phyloP scores from a whole-genome alignment of 2,329 filamentous ascomycete species.

The Hymenoscyphus fraxineus region DNA sequence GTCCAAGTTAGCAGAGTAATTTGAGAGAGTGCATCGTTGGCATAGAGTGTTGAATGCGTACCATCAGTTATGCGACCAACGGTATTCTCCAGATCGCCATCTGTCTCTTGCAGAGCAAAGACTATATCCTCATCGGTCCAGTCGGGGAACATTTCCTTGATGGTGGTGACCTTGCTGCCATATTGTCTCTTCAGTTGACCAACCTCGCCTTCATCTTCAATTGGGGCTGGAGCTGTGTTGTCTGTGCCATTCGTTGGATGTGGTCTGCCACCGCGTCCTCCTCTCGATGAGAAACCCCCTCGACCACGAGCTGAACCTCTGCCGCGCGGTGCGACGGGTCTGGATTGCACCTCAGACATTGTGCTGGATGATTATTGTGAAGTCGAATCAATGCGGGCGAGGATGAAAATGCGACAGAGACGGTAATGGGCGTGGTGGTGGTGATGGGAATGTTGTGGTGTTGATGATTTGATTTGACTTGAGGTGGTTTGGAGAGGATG shows the following conservation, averaged over 20 bases:
- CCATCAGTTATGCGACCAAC: conserved; percentile 78
- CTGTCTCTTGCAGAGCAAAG: conserved; percentile 84
- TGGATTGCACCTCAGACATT: conserved; percentile 93
- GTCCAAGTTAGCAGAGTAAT: conserved; percentile 8
- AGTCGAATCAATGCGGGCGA: conserved; percentile 22
- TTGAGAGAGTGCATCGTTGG: conserved; percentile 1
- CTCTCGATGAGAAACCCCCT: conserved; percentile 67
- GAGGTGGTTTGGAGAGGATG: conserved; percentile 13
- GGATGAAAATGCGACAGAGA: conserved; percentile 18
- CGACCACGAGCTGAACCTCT: conserved; percentile 84
- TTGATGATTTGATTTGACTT: conserved; percentile 4
- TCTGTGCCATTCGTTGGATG: conserved; percentile 67
- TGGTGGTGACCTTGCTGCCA: conserved; percentile 68
- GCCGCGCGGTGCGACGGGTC: conserved; percentile 79
- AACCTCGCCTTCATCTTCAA: conserved; percentile 84
- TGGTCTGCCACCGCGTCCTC: conserved; percentile 62
- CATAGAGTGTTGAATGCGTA: conserved; percentile 38
- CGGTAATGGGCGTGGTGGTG: conserved; percentile 3
- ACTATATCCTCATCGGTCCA: conserved; percentile 96
- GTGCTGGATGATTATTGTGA: conserved; percentile 26
- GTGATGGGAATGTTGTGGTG: conserved; percentile 10
- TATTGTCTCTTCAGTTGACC: conserved; percentile 91
- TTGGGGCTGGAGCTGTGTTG: conserved; percentile 53
- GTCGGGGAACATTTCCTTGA: conserved; percentile 91
- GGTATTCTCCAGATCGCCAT: conserved; percentile 71